A percentile compares a stretch with the other conserved stretches of the same genome.
These are phyloP conservation scores for Trichoderma polysporum DNA, from an alignment of 2,329 filamentous ascomycete genomes.

Conservation along the genomic window DNA sequence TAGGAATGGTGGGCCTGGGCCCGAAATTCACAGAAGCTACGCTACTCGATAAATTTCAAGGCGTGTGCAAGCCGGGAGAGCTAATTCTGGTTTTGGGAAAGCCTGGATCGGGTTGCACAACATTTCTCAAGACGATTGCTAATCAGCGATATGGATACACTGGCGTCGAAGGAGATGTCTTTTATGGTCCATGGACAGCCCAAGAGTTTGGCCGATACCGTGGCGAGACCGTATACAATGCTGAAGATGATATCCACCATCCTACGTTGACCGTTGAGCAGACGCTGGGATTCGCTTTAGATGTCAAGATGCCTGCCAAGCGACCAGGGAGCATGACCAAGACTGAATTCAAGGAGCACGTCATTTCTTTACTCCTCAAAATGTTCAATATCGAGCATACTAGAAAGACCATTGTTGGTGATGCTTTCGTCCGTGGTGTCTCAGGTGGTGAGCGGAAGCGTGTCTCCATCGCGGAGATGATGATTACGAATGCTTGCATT, in stretches of 20 bases:
- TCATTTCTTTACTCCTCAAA: constrained; percentile 72
- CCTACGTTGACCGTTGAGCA: constrained; percentile 84
- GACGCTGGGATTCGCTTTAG: constrained; percentile 80
- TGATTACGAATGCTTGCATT: constrained; percentile 71
- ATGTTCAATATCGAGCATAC: constrained; percentile 97
- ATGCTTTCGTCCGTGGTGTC: constrained; percentile 76
- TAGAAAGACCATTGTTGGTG: constrained; percentile 78
- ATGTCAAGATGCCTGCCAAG: constrained; percentile 81
- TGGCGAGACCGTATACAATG: constrained; percentile 80
- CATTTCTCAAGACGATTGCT: constrained; percentile 66
- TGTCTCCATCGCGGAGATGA: constrained; percentile 80
- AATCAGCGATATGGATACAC: constrained; percentile 63
- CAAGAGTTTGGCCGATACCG: constrained; percentile 72
- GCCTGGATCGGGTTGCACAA: constrained; percentile 71
- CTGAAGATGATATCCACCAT: constrained; percentile 78
- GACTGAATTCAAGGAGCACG: constrained; percentile 71
- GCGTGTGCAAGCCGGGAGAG: constrained; percentile 74
- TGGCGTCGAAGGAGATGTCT: constrained; percentile 63
- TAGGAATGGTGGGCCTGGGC: constrained; percentile 62
- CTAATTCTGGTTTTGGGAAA: constrained; percentile 83
- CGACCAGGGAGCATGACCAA: constrained; percentile 72
- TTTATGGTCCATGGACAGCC: constrained; percentile 72
- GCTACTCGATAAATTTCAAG: constrained; percentile 70
- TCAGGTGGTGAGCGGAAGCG: constrained; percentile 78
- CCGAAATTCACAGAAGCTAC: constrained; percentile 70